phyloP scores from a whole-genome alignment of 495 filamentous ascomycete species.

The Opeltia flavorubescens region DNA sequence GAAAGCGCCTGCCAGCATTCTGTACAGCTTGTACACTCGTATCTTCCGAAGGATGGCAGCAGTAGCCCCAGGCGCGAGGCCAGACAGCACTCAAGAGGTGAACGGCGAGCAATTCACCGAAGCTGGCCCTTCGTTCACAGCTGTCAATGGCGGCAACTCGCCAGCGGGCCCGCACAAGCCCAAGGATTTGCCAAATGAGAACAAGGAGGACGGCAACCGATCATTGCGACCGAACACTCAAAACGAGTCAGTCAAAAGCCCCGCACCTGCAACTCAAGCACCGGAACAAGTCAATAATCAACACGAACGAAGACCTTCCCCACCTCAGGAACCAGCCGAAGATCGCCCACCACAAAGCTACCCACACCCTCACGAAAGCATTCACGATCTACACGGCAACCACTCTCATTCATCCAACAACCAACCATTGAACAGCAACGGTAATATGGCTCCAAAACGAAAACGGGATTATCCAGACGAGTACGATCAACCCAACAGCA shows the following conservation, averaged over 20 bases:
- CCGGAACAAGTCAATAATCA: constrained; percentile 10
- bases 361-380: constrained; percentile 3
- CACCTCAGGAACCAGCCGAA: constrained; percentile 6
- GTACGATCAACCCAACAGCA: constrained; percentile 7
- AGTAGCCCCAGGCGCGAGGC: constrained; percentile 25
- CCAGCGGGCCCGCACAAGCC: constrained; percentile 9
- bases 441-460: constrained; percentile 12
- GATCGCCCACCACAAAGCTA: constrained; percentile 6
- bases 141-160: constrained; percentile 35
- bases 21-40: background rate
- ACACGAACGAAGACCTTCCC: constrained; percentile 11
- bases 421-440: constrained; percentile 3
- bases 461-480: constrained; percentile 14
- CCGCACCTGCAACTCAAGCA: background rate
- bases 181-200: constrained; percentile 17
- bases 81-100: constrained; percentile 24
- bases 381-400: constrained; percentile 3
- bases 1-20: background rate
- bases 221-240: constrained; percentile 7
- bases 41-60: constrained; percentile 24
- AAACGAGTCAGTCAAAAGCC: constrained; percentile 4
- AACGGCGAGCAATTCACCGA: constrained; percentile 29
- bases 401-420: constrained; percentile 8
- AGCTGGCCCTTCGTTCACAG: constrained; percentile 38
- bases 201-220: constrained; percentile 8